Evolutionary conservation across 2,329 filamentous ascomycete genomes (phyloP).

Genomic region (Elsinoe fawcettii): DNA sequence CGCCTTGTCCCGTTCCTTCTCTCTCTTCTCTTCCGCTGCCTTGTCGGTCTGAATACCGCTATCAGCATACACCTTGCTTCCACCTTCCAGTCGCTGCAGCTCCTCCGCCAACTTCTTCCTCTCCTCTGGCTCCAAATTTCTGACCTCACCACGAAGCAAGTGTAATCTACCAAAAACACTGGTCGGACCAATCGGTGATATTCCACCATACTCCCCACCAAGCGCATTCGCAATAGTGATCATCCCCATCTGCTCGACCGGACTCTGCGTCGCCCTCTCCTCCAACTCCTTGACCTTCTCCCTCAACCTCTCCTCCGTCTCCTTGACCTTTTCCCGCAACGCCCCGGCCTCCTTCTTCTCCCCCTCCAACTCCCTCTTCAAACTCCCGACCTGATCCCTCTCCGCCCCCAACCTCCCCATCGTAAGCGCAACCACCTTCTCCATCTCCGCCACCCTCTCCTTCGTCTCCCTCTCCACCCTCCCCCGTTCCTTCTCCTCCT

Average conservation of each 20-base stretch:
- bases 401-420: not conserved
- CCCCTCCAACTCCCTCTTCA: not conserved
- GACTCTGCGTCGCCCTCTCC: not conserved
- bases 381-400: not conserved
- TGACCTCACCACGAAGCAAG: constrained; percentile 1
- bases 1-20: constrained; percentile 5
- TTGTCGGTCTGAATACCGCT: not conserved
- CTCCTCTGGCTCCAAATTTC: constrained; percentile 3
- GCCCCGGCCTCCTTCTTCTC: not conserved
- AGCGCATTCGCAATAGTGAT: constrained; percentile 14
- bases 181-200: not conserved
- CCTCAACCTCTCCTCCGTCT: not conserved
- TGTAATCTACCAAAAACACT: constrained; percentile 4
- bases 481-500: not conserved
- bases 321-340: not conserved
- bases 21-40: not conserved
- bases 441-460: not conserved
- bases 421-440: not conserved
- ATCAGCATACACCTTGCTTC: not conserved
- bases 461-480: not conserved
- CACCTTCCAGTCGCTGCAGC: not conserved
- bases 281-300: constrained; percentile 4
- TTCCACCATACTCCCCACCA: constrained; percentile 7
- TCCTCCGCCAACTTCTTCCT: constrained; percentile 4
- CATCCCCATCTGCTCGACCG: constrained; percentile 1